Evolutionary conservation across 345 rosid genomes (phyloP).

Genomic region (Passiflora organensis): DNA sequence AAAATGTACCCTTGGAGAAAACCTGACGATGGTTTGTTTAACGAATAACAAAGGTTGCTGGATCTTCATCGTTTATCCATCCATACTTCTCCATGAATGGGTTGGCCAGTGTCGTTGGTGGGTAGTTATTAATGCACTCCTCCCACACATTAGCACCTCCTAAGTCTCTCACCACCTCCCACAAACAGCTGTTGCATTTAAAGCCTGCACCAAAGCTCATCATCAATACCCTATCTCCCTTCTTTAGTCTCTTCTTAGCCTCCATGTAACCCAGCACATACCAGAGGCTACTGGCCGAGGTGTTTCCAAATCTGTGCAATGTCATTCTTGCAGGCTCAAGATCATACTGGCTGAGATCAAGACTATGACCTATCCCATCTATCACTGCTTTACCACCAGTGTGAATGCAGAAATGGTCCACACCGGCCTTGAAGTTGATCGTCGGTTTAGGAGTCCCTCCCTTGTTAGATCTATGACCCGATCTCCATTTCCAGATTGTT

Average conservation of each 20-base stretch:
- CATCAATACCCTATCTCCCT: conserved; percentile 69
- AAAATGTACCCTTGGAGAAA: not conserved
- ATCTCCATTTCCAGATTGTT: conserved; percentile 29
- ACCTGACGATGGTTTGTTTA: not conserved
- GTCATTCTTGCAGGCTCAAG: conserved; percentile 96
- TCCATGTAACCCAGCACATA: conserved; percentile 89
- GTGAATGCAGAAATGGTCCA: conserved; percentile 87
- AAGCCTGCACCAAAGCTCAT: conserved; percentile 79
- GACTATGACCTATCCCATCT: conserved; percentile 65
- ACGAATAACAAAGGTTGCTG: conserved; percentile 47
- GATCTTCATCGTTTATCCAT: conserved; percentile 78
- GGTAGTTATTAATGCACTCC: conserved; percentile 62
- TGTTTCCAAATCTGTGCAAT: conserved; percentile 87
- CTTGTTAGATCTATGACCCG: not conserved
- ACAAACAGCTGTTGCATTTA: conserved; percentile 74
- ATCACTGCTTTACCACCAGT: conserved; percentile 95
- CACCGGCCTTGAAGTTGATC: conserved; percentile 69
- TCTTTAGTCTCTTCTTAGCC: conserved; percentile 73
- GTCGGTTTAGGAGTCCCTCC: conserved; percentile 31
- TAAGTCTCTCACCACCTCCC: conserved; percentile 66
- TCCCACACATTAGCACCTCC: conserved; percentile 47
- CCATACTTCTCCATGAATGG: conserved; percentile 85
- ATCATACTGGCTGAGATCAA: conserved; percentile 57
- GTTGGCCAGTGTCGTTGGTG: conserved; percentile 57
- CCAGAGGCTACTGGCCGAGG: conserved; percentile 91